phyloP scores from a whole-genome alignment of 2,329 filamentous ascomycete species.

The Paramyrothecium roridum region DNA sequence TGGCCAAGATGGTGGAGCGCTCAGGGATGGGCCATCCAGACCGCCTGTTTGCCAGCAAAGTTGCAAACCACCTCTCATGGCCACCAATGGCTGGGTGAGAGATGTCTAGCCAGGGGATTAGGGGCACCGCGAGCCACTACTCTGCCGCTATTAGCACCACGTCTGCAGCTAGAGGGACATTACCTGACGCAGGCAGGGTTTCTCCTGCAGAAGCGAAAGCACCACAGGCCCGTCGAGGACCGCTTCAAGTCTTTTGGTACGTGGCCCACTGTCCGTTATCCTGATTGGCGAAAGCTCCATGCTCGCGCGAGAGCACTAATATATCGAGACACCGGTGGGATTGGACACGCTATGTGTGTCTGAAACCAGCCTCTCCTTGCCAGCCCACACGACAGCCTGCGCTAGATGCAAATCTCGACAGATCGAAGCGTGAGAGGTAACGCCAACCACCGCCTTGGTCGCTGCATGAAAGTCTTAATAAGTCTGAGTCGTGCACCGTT shows the following conservation, averaged over 20 bases:
- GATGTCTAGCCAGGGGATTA: not conserved
- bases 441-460: too few species aligned
- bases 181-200: constrained; percentile 25
- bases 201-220: constrained; percentile 20
- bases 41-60: not conserved
- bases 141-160: constrained; percentile 19
- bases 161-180: constrained; percentile 26
- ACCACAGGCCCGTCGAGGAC: not conserved
- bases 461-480: too few species aligned
- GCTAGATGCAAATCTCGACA: too few species aligned
- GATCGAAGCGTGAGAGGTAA: too few species aligned
- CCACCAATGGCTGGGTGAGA: constrained; percentile 13
- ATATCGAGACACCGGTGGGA: too few species aligned
- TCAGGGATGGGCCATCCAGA: not conserved
- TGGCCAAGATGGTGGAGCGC: not conserved
- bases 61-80: constrained; percentile 2
- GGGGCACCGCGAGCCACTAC: constrained; percentile 18
- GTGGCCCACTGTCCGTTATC: too few species aligned
- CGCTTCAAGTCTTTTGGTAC: too few species aligned
- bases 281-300: too few species aligned
- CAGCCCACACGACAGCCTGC: too few species aligned
- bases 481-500: not conserved
- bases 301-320: too few species aligned
- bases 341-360: too few species aligned
- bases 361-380: too few species aligned